A percentile compares a stretch with the other conserved stretches of the same genome.
Evolutionary conservation across 371 early-diverging fungal genomes (phyloP).

Genomic region (Smittium culicis): DNA sequence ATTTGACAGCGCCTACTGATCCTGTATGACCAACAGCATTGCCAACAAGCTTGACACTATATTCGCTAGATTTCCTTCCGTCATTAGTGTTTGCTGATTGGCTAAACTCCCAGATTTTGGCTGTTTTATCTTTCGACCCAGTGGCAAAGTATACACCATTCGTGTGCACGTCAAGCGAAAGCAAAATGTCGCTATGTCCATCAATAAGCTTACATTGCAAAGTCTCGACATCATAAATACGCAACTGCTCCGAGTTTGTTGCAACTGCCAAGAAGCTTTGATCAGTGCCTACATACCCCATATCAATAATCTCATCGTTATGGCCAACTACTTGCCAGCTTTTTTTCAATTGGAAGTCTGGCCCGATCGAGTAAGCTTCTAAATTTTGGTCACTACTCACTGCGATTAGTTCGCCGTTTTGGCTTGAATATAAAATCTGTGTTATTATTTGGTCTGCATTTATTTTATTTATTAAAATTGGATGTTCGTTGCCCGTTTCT

Average conservation of each 20-base stretch:
- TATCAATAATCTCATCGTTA: constrained; percentile 87
- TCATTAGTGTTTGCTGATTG: constrained; percentile 24
- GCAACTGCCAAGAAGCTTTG: constrained; percentile 70
- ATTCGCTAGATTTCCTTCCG: constrained; percentile 28
- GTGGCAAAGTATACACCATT: constrained; percentile 49
- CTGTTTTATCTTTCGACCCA: constrained; percentile 82
- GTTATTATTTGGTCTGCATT: constrained; percentile 27
- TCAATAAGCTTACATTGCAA: constrained; percentile 68
- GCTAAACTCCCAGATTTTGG: constrained; percentile 51
- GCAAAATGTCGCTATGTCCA: constrained; percentile 77
- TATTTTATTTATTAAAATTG: constrained; percentile 24
- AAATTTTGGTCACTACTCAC: constrained; percentile 85
- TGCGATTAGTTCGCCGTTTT: constrained; percentile 43
- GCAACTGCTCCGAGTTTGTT: constrained; percentile 79
- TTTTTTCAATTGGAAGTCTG: constrained; percentile 25
- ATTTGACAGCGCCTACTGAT: constrained; percentile 64
- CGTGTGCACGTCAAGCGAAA: constrained; percentile 52
- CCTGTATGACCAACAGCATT: constrained; percentile 80
- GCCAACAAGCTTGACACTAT: constrained; percentile 47
- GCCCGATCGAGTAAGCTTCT: constrained; percentile 47
- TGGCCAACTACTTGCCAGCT: constrained; percentile 81
- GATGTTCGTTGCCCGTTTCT: constrained; percentile 24
- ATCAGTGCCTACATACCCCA: constrained; percentile 55
- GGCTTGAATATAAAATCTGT: constrained; percentile 33
- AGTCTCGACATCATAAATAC: constrained; percentile 66